Conservation (phyloP, 768 basidiomycete genomes). For the Boletus rubroflammeus region DNA sequence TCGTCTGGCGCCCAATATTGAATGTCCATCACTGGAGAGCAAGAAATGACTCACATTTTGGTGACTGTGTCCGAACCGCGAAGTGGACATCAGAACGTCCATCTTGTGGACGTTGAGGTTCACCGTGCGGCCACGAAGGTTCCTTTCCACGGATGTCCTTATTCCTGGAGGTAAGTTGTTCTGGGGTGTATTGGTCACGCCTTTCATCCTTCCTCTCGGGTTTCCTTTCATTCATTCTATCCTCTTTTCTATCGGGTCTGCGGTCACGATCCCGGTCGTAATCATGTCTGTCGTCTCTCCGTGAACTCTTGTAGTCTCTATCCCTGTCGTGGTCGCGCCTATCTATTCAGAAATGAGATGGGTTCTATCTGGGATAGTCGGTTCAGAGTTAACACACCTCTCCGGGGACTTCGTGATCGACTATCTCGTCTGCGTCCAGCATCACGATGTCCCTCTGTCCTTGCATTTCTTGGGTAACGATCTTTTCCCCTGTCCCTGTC, state of each 20-base stretch:
- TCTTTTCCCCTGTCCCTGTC: slow-evolving; percentile 40
- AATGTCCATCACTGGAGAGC: neutral
- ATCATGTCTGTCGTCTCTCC: slow-evolving; percentile 34
- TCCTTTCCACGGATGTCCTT: slow-evolving; percentile 27
- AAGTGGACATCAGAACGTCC: slow-evolving; percentile 14
- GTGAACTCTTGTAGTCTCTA: slow-evolving; percentile 36
- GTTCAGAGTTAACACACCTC: slow-evolving; percentile 22
- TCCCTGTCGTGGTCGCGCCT: slow-evolving; percentile 33
- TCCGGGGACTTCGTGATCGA: slow-evolving; percentile 38
- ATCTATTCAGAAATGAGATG: slow-evolving; percentile 28
- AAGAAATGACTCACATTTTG: slow-evolving; percentile 13
- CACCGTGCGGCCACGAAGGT: slow-evolving; percentile 16
- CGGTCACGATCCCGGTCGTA: slow-evolving; percentile 32
- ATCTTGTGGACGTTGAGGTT: slow-evolving; percentile 22
- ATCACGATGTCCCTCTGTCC: slow-evolving; percentile 33
- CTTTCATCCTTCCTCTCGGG: slow-evolving; percentile 36
- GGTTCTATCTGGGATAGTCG: neutral
- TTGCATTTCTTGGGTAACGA: slow-evolving; percentile 39
- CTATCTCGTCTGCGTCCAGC: slow-evolving; percentile 35
- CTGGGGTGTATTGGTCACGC: slow-evolving; percentile 39
- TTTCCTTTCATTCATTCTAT: slow-evolving; percentile 32
- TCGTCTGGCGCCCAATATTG: slow-evolving; percentile 3
- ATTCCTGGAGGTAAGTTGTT: slow-evolving; percentile 31
- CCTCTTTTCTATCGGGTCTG: slow-evolving; percentile 31
- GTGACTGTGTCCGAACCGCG: slow-evolving; percentile 7